Percentiles rank a stretch among this genome's conserved stretches.
Conservation (phyloP, 179 eudicot genomes). For the Nepenthes alata region DNA sequence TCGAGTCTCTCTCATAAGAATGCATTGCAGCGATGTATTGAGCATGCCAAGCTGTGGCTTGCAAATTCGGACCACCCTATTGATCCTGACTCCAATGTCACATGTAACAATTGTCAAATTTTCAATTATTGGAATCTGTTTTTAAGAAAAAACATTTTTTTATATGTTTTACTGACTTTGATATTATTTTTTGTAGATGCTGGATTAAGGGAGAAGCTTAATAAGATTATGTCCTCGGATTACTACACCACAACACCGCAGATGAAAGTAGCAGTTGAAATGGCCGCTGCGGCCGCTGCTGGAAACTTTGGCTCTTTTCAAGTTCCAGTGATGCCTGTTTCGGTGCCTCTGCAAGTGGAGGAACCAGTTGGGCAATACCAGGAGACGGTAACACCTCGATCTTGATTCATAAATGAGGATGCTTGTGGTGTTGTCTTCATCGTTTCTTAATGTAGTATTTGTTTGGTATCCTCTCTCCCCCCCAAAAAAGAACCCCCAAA, state of each 20-base stretch:
- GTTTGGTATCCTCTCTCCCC: too few relatives aligned
- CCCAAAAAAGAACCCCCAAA: too few relatives aligned
- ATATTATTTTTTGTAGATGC: slow-evolving; percentile 37
- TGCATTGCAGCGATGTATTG: slow-evolving; percentile 52
- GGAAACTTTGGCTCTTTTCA: slow-evolving; percentile 56
- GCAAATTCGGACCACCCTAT: slow-evolving; percentile 40
- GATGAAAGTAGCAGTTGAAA: slow-evolving; percentile 59
- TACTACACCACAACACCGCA: slow-evolving; percentile 69
- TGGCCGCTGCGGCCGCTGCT: slow-evolving; percentile 66
- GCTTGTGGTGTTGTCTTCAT: too few relatives aligned
- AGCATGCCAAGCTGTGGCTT: slow-evolving; percentile 67
- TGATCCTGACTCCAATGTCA: slow-evolving; percentile 26
- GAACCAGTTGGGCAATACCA: slow-evolving; percentile 29
- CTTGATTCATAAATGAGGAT: too few relatives aligned
- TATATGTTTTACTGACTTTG: slow-evolving; percentile 2
- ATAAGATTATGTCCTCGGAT: slow-evolving; percentile 73
- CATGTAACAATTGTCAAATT: slow-evolving; percentile 40
- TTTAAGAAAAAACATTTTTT: background rate
- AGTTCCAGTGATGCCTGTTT: slow-evolving; percentile 32
- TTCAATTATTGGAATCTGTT: background rate
- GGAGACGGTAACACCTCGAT: slow-evolving; percentile 32
- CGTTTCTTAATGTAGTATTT: too few relatives aligned
- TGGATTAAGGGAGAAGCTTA: slow-evolving; percentile 59
- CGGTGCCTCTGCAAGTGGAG: slow-evolving; percentile 34
- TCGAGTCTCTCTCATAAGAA: slow-evolving; percentile 56